Base-by-base conservation (phyloP, 1,284 basidiomycete species). In the Farysia itapuensis region DNA sequence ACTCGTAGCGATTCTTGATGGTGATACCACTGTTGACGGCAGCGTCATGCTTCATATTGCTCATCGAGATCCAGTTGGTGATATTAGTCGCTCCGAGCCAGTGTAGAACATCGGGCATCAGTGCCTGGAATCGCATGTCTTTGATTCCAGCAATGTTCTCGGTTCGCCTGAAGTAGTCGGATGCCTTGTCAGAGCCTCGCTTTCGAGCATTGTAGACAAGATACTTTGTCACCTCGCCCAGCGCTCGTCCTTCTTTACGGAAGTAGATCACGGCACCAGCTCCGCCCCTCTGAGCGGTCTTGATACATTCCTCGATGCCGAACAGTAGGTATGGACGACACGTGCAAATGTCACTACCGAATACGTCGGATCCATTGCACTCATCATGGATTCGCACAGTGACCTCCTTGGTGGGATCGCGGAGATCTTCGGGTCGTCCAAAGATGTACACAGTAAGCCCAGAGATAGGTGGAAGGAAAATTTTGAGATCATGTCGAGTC, bases 381-480 rank as follows among this genome's bases (percentile, higher is more conserved):
- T 92, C 89, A 73, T 96, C 93, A 77, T 96, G 92, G 1, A 95
- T 89, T 4, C 92, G 86, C 13, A 95, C 81, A 0, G 92, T 96
- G 15, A 95, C 81, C 67, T 92, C 90, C 70, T 92, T 68, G 18
- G 44, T 53, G 6, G 59, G 58, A 41, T 75, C 75, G 23, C 73
- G 61, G 6, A 74, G 47, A 21, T 65, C 67, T 30, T 59, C 45
- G 4, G 65, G 56, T 33, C 60, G 43, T 81, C 53, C 72, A 86
- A 90, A 91, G 67, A 97, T 95, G 79, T 97, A 97, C 8, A 90
- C 90, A 0, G 92, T 94, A 67, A 92, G 77, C 28, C 86, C 86
- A 3, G 91, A 91, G 57, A 97, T 96, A 0, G 93, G 94, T 0
- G 94, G 93, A 1, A 96, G 82, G 82, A 96, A 96, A 19, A 92